Evolutionary conservation across 768 basidiomycete species (phyloP).

Genomic region (Gloeophyllum trabeum): DNA sequence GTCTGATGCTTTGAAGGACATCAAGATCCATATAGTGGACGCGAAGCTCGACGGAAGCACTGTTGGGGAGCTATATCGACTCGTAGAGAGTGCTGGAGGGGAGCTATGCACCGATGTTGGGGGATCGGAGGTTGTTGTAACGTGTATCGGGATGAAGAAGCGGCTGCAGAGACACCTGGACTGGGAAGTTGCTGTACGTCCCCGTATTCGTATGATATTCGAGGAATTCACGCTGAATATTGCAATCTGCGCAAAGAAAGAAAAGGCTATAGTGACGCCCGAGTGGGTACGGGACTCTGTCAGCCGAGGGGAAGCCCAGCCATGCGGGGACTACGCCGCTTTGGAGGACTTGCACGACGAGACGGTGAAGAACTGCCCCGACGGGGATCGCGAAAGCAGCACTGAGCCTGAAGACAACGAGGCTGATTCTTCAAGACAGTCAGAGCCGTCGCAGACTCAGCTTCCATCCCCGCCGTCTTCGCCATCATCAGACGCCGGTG

Average conservation of each 20-base stretch:
- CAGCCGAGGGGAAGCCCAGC: conserved; percentile 26
- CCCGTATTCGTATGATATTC: not conserved
- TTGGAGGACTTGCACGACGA: conserved; percentile 36
- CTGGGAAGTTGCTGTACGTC: conserved; percentile 54
- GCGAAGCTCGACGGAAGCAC: conserved; percentile 15
- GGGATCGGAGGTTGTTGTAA: conserved; percentile 56
- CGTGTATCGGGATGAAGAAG: conserved; percentile 51
- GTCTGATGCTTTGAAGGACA: too few relatives aligned
- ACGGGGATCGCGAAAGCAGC: conserved; percentile 17
- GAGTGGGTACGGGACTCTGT: conserved; percentile 60
- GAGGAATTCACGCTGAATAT: not conserved
- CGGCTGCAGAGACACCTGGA: conserved; percentile 61
- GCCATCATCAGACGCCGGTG: not conserved
- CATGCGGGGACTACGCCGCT: conserved; percentile 48
- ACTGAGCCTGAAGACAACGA: not conserved
- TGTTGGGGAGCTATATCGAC: conserved; percentile 16
- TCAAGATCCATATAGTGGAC: conserved; percentile 16
- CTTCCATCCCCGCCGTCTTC: not conserved
- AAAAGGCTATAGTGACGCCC: conserved; percentile 59
- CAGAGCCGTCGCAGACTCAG: not conserved
- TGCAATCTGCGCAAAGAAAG: conserved; percentile 34
- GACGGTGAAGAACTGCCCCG: conserved; percentile 32
- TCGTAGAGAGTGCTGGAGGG: conserved; percentile 17
- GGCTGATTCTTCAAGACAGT: too few relatives aligned
- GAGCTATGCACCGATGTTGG: conserved; percentile 26